A percentile compares a stretch with the other conserved stretches of the same genome.
Conservation (phyloP, 2,329 filamentous ascomycete genomes). For the Alternaria sp. region DNA sequence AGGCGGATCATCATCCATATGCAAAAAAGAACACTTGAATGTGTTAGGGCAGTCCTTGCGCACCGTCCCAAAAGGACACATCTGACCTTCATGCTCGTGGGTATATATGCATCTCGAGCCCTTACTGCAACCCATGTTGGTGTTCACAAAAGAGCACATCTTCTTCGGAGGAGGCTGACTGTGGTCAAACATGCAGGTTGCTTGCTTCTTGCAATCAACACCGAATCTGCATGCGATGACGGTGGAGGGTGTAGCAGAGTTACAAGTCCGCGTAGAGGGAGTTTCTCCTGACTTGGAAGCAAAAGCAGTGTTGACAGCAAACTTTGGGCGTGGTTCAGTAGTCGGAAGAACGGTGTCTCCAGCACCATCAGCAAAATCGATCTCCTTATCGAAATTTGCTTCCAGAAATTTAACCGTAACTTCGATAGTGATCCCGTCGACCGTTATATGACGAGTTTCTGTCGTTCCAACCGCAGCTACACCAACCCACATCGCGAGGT, state of each 20-base stretch:
- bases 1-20: neutral
- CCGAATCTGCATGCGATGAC: neutral
- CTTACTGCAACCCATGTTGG: neutral
- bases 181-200: neutral
- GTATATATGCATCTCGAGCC: neutral
- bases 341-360: neutral
- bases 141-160: conserved; percentile 1
- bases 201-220: neutral
- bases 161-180: neutral
- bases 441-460: neutral
- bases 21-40: neutral
- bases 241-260: neutral
- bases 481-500: neutral
- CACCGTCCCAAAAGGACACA: neutral
- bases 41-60: neutral
- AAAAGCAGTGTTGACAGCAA: neutral
- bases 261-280: neutral
- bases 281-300: neutral
- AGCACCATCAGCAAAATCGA: neutral
- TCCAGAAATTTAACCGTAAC: neutral
- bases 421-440: neutral
- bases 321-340: neutral
- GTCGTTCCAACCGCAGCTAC: neutral
- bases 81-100: neutral
- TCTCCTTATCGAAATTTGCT: neutral